Evolutionary conservation across 495 filamentous ascomycete genomes (phyloP).

Genomic region (Aspergillus diversus): DNA sequence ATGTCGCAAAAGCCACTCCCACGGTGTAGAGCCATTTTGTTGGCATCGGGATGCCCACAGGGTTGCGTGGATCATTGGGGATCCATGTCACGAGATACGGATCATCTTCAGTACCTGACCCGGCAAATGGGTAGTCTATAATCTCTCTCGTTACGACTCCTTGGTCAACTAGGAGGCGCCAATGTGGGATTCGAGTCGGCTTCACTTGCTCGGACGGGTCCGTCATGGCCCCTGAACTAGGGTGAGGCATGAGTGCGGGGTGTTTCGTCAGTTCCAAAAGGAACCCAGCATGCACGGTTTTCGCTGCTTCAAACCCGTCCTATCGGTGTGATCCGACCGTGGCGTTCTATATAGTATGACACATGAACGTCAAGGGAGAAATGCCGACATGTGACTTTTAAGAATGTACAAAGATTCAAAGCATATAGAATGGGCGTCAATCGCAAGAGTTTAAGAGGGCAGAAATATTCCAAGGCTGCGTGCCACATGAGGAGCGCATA

Average conservation of each 20-base stretch:
- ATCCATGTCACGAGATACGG: constrained; percentile 73
- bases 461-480: neutral
- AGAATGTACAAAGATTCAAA: no score
- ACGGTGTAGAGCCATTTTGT: constrained; percentile 67
- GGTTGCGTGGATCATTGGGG: constrained; percentile 65
- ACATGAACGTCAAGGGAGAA: no score
- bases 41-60: constrained; percentile 42
- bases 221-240: neutral
- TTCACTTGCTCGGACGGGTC: constrained; percentile 11
- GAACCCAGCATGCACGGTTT: no score
- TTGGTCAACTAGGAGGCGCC: constrained; percentile 44
- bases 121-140: constrained; percentile 56
- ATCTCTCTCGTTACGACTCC: constrained; percentile 51
- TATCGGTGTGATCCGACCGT: no score
- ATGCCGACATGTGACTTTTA: no score
- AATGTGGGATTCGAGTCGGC: constrained; percentile 32
- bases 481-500: neutral
- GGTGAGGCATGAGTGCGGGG: neutral
- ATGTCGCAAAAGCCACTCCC: constrained; percentile 61
- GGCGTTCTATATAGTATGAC: no score
- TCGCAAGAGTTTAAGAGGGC: no score
- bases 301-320: no score
- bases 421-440: no score
- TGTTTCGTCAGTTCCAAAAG: neutral
- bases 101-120: constrained; percentile 64